phyloP scores from a whole-genome alignment of 495 filamentous ascomycete genomes.

The Penicillium argentinense region DNA sequence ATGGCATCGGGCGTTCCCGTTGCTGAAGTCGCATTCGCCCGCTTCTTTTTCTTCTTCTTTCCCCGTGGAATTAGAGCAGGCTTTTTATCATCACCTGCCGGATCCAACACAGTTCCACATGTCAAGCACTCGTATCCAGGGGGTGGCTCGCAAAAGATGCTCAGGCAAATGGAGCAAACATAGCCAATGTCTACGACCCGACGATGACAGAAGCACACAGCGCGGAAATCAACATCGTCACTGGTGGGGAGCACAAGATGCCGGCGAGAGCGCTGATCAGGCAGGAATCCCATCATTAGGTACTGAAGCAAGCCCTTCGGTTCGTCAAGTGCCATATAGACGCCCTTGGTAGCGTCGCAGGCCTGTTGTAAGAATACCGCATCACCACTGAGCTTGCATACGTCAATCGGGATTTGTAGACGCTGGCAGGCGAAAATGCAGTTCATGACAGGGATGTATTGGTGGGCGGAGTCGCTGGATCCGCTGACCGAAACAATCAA shows the following conservation, averaged over 20 bases:
- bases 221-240: conserved; percentile 91
- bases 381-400: conserved; percentile 79
- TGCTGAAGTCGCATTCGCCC: conserved; percentile 41
- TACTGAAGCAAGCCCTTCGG: conserved; percentile 79
- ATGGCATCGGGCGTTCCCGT: conserved; percentile 44
- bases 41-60: conserved; percentile 76
- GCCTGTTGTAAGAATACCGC: conserved; percentile 96
- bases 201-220: conserved; percentile 95
- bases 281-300: conserved; percentile 91
- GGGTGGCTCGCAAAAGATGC: conserved; percentile 71
- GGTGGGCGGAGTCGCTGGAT: conserved; percentile 76
- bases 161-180: conserved; percentile 93
- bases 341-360: conserved; percentile 82
- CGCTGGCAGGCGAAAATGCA: conserved; percentile 90
- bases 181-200: conserved; percentile 88
- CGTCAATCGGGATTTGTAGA: conserved; percentile 82
- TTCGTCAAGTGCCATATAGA: conserved; percentile 71
- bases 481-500: conserved; percentile 82
- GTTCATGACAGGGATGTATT: conserved; percentile 99
- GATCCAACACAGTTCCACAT: conserved; percentile 80
- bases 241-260: conserved; percentile 73
- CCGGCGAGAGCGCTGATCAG: conserved; percentile 65
- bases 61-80: conserved; percentile 71
- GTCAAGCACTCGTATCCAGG: conserved; percentile 76
- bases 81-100: conserved; percentile 70